These are phyloP conservation scores for Diaporthe sp. DNA, from an alignment of 2,329 filamentous ascomycete species.

Conservation along the genomic window DNA sequence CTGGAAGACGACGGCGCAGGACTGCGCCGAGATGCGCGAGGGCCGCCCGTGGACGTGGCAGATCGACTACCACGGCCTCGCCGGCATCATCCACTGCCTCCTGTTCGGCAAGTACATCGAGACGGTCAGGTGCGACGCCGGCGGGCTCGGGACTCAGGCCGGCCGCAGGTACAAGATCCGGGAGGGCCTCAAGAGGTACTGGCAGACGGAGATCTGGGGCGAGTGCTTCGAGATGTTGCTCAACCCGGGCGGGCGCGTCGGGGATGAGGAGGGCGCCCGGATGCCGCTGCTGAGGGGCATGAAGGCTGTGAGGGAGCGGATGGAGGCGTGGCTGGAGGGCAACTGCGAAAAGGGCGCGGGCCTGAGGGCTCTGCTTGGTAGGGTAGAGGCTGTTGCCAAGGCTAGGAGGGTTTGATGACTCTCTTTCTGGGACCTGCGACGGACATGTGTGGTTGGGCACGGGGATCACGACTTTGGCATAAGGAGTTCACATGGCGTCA, in stretches of 20 bases:
- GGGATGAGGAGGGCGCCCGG: constrained; percentile 73
- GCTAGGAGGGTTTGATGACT: constrained; percentile 47
- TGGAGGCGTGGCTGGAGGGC: constrained; percentile 86
- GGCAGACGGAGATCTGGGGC: constrained; percentile 93
- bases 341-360: constrained; percentile 87
- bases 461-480: constrained; percentile 23
- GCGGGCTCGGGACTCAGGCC: constrained; percentile 66
- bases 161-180: constrained; percentile 83
- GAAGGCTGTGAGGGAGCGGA: constrained; percentile 77
- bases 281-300: constrained; percentile 83
- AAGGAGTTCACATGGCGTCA: constrained; percentile 29
- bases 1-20: constrained; percentile 89
- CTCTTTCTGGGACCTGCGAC: not conserved
- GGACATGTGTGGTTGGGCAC: not conserved
- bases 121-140: constrained; percentile 71
- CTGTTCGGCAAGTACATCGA: constrained; percentile 97
- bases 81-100: constrained; percentile 88
- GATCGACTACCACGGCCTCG: constrained; percentile 94
- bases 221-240: constrained; percentile 87
- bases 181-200: constrained; percentile 92
- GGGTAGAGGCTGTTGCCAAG: constrained; percentile 68
- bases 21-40: constrained; percentile 97
- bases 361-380: constrained; percentile 78
- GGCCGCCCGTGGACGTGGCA: constrained; percentile 97
- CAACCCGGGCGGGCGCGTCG: constrained; percentile 78